Evolutionary conservation across 2,329 filamentous ascomycete genomes (phyloP).

Genomic region (Ophiostoma triangulosporum): DNA sequence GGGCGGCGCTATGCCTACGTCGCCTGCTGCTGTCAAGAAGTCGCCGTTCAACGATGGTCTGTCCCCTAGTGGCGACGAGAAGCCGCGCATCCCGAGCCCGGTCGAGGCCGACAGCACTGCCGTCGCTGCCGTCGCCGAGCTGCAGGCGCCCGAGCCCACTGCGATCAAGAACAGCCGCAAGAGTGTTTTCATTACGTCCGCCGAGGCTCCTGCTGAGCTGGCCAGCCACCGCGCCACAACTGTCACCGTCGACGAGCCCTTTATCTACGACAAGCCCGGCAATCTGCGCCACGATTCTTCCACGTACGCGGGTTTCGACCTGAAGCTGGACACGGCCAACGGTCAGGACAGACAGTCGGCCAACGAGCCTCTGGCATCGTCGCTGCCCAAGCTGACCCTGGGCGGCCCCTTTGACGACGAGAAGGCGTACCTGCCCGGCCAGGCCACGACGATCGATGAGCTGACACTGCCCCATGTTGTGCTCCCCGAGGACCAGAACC

Average conservation of each 20-base stretch:
- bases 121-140: conserved; percentile 19
- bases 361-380: neutral
- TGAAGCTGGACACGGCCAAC: conserved; percentile 1
- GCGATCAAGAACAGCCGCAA: conserved; percentile 18
- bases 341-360: neutral
- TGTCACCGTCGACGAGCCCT: conserved; percentile 13
- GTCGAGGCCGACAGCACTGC: conserved; percentile 17
- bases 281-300: conserved; percentile 6
- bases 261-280: conserved; percentile 13
- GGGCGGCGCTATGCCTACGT: conserved; percentile 3
- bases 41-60: conserved; percentile 22
- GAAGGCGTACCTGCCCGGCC: conserved; percentile 4
- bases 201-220: neutral
- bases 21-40: conserved; percentile 14
- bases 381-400: conserved; percentile 6
- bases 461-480: conserved; percentile 1
- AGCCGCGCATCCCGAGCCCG: neutral
- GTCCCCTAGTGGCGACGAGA: neutral
- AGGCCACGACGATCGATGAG: conserved; percentile 1
- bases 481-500: neutral
- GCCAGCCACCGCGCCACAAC: conserved; percentile 10
- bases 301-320: conserved; percentile 7
- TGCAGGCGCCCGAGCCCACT: conserved; percentile 26
- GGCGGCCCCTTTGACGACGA: conserved; percentile 9
- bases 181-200: conserved; percentile 12